phyloP scores from a whole-genome alignment of 495 filamentous ascomycete genomes.

The Daldinia caldariorum region DNA sequence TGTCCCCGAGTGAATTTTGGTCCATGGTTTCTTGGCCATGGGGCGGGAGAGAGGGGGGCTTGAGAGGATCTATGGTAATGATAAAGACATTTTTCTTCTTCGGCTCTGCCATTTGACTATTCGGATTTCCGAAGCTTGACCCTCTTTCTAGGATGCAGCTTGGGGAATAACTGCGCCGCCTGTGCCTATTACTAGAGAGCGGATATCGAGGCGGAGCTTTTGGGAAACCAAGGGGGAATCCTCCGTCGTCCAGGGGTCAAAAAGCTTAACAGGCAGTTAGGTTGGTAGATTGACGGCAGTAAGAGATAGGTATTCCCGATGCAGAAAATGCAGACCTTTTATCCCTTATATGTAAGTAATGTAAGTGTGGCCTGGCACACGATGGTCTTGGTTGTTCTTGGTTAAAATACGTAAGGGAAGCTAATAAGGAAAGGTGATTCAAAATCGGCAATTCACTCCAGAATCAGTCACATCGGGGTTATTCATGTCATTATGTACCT shows the following conservation, averaged over 20 bases:
- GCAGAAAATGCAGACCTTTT: background rate
- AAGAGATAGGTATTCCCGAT: slow-evolving; percentile 21
- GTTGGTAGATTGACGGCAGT: slow-evolving; percentile 5
- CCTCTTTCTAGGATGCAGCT: slow-evolving; percentile 9
- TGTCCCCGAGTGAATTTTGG: slow-evolving; percentile 17
- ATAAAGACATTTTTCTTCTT: slow-evolving; percentile 35
- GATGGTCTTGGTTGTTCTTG: background rate
- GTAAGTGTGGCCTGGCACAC: slow-evolving; percentile 11
- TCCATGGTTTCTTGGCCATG: slow-evolving; percentile 38
- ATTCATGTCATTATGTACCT: slow-evolving; percentile 6
- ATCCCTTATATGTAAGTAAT: slow-evolving; percentile 24
- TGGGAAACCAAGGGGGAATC: slow-evolving; percentile 9
- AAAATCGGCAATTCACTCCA: background rate
- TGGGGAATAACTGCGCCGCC: slow-evolving; percentile 19
- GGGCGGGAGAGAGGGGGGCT: background rate
- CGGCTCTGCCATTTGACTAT: slow-evolving; percentile 26
- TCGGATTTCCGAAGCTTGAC: slow-evolving; percentile 17
- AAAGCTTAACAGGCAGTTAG: slow-evolving; percentile 18
- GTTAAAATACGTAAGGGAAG: background rate
- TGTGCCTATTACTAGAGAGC: slow-evolving; percentile 19
- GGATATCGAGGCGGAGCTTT: slow-evolving; percentile 31
- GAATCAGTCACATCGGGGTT: background rate
- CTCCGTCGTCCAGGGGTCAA: slow-evolving; percentile 7
- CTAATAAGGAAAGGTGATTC: slow-evolving; percentile 5
- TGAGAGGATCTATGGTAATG: slow-evolving; percentile 22